phyloP scores from a whole-genome alignment of 1,139 yeast species.

The Candida sojae region DNA sequence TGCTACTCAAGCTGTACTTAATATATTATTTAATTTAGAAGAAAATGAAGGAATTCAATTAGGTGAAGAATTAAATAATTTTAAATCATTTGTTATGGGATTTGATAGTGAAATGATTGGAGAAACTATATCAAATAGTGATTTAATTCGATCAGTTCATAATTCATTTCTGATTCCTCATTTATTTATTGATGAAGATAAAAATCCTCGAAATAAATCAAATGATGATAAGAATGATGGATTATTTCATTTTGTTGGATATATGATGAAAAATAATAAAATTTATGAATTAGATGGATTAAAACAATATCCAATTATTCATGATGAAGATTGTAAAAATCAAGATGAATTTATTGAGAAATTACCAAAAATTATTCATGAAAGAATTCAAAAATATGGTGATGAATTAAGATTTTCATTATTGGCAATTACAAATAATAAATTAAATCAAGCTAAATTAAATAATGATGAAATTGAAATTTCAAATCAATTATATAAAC shows the following conservation, averaged over 20 bases:
- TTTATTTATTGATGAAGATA: slow-evolving; percentile 49
- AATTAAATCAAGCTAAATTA: slow-evolving; percentile 36
- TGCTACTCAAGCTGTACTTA: slow-evolving; percentile 77
- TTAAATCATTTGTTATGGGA: slow-evolving; percentile 52
- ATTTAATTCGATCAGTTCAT: slow-evolving; percentile 57
- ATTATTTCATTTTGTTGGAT: slow-evolving; percentile 65
- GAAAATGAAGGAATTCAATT: slow-evolving; percentile 30
- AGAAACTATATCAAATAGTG: slow-evolving; percentile 65
- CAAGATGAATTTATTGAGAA: slow-evolving; percentile 45
- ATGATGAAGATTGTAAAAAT: slow-evolving; percentile 37
- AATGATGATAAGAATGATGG: slow-evolving; percentile 52
- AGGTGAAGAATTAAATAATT: slow-evolving; percentile 52
- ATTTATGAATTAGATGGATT: slow-evolving; percentile 73
- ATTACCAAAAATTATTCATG: slow-evolving; percentile 45
- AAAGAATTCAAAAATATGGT: slow-evolving; percentile 49
- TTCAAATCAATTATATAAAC: slow-evolving; percentile 31
- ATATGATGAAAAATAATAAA: slow-evolving; percentile 43
- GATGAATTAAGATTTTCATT: slow-evolving; percentile 62
- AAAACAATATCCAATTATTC: slow-evolving; percentile 58
- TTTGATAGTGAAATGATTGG: slow-evolving; percentile 65
- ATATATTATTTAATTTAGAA: slow-evolving; percentile 47
- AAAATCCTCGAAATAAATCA: slow-evolving; percentile 20
- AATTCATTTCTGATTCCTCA: slow-evolving; percentile 59
- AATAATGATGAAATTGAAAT: slow-evolving; percentile 38
- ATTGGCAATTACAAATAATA: slow-evolving; percentile 56